Conservation (phyloP, 73 alveolate species). For the Diophrys sp. region DNA sequence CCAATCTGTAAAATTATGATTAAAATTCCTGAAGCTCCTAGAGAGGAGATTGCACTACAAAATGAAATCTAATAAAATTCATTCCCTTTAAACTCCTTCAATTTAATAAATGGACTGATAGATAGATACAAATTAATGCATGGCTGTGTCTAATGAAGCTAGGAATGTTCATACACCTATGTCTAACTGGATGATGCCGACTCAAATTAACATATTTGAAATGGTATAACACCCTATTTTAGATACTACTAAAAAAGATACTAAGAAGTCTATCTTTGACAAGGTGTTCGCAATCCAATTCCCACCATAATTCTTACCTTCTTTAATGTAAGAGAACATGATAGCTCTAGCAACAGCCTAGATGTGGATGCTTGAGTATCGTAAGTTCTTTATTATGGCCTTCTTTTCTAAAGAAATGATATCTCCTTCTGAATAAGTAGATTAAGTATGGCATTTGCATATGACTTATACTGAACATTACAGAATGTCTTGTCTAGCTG, state of each 20-base stretch:
- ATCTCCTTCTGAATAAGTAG: slow-evolving; percentile 54
- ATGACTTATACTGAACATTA: slow-evolving; percentile 26
- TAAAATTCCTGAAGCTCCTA: too few species aligned
- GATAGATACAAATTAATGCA: not conserved
- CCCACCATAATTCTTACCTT: slow-evolving; percentile 10
- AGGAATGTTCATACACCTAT: not conserved
- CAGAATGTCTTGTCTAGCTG: slow-evolving; percentile 16
- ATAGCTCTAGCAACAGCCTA: slow-evolving; percentile 10
- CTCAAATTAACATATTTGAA: not conserved
- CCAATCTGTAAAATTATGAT: too few species aligned
- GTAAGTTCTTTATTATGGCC: slow-evolving; percentile 39
- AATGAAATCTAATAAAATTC: too few species aligned
- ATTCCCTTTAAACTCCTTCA: too few species aligned
- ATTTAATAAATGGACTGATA: too few species aligned
- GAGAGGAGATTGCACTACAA: too few species aligned
- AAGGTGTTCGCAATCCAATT: not conserved
- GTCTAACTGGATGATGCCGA: not conserved
- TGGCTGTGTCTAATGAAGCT: not conserved
- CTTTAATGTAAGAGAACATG: slow-evolving; percentile 22
- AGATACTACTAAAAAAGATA: not conserved
- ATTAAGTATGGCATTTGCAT: slow-evolving; percentile 62
- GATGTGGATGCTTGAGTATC: slow-evolving; percentile 43
- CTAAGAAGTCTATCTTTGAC: not conserved
- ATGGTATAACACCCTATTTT: not conserved
- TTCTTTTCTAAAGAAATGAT: slow-evolving; percentile 19